Base-by-base conservation (phyloP, 345 rosid species). In the Balakata baccata region DNA sequence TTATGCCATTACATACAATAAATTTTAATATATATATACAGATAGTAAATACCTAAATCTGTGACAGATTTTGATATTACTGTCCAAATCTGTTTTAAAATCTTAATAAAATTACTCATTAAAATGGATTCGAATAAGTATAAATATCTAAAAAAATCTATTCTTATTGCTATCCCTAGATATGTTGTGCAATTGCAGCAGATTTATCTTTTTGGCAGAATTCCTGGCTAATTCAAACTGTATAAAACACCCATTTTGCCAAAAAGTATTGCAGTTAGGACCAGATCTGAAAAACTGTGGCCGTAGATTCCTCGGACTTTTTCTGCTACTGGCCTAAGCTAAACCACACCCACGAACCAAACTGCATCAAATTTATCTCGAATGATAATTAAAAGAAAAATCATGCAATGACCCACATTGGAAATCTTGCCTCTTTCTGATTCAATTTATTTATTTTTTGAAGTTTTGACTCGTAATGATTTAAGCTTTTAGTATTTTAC, bases 381-480 rank as follows among this genome's bases (percentile, higher is more conserved):
- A 56, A 66, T 65, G 65, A 67, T 23, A n/a, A n/a, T n/a, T n/a
- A 43, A 29, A 29, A 29, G 34, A 43, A 43, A 7, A 43, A 43
- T 43, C 10, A 56, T 38, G 25, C 9, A 59, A 54, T 68, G 78
- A 68, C 60, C 66, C 73, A 22, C 78, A 39, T 75, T 51, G 74
- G 64, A 69, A 69, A 68, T 43, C 73, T 23, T 63, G 29, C 64
- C 20, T 39, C 46, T 34, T 46, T 65, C 71, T 64, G 25, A 34
- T 71, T 64, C 23, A 68, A 22, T 17, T 45, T 50, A 3, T 11
- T 22, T 52, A n/a, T 73, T 25, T 45, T 54, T 1, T 3, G 10
- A 20, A 60, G 16, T 47, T 64, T 78, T 74, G 82, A 83, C 73
- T 41, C 83, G 72, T 73, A 72, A 29, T 29, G 1, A 29, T 1